Evolutionary conservation across 2,329 filamentous ascomycete species (phyloP).

Genomic region (Fusarium clavum): DNA sequence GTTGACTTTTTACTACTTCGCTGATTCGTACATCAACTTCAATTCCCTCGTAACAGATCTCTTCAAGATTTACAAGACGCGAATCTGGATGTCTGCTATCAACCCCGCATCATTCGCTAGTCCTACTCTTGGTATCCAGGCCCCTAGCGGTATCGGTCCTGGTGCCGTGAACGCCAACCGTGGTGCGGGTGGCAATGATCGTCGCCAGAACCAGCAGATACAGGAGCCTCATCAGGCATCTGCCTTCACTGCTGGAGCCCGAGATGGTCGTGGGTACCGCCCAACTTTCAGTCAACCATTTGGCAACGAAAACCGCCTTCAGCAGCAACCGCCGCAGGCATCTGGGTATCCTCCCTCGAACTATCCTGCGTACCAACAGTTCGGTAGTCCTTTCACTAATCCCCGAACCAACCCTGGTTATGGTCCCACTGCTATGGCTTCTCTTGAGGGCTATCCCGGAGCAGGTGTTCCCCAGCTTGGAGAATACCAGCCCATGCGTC

Average conservation of each 20-base stretch:
- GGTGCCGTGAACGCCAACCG: slow-evolving; percentile 72
- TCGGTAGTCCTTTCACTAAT: slow-evolving; percentile 50
- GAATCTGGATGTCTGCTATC: slow-evolving; percentile 99
- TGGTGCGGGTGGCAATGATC: slow-evolving; percentile 56
- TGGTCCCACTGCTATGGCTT: slow-evolving; percentile 44
- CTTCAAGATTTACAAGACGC: slow-evolving; percentile 99
- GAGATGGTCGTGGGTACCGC: slow-evolving; percentile 57
- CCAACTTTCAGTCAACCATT: slow-evolving; percentile 57
- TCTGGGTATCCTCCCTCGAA: slow-evolving; percentile 52
- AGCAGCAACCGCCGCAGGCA: slow-evolving; percentile 42
- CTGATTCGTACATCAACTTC: slow-evolving; percentile 98
- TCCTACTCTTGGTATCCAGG: slow-evolving; percentile 77
- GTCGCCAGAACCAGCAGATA: slow-evolving; percentile 61
- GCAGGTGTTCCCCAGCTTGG: slow-evolving; percentile 51
- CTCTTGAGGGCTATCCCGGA: slow-evolving; percentile 48
- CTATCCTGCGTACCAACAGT: slow-evolving; percentile 51
- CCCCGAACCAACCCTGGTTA: slow-evolving; percentile 49
- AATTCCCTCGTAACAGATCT: slow-evolving; percentile 96
- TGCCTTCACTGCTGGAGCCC: slow-evolving; percentile 52
- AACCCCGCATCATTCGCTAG: slow-evolving; percentile 96
- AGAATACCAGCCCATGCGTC: slow-evolving; percentile 61
- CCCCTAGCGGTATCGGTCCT: slow-evolving; percentile 73
- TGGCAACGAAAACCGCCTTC: slow-evolving; percentile 56
- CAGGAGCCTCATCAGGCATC: slow-evolving; percentile 50
- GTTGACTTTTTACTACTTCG: slow-evolving; percentile 98